Evolutionary conservation across 1,284 basidiomycete species (phyloP).

Genomic region (Ustilago vetiveriae): DNA sequence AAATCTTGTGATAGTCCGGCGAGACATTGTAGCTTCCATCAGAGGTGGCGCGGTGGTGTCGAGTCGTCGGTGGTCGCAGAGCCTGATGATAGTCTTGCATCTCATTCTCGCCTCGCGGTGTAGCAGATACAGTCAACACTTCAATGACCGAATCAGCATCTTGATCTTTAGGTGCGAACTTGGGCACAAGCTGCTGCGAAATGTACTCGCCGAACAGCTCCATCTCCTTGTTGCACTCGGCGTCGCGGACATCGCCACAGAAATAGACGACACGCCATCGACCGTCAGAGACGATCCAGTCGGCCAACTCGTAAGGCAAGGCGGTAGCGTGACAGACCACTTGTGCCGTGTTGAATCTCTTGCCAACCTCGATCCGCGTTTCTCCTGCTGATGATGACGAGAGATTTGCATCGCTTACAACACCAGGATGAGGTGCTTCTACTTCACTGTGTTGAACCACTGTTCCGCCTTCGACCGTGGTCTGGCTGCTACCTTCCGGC

Average conservation of each 20-base stretch:
- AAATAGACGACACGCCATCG: constrained; percentile 35
- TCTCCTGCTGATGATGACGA: constrained; percentile 22
- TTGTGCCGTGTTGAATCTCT: constrained; percentile 29
- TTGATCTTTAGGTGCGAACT: constrained; percentile 20
- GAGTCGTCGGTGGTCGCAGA: constrained; percentile 12
- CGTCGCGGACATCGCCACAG: constrained; percentile 29
- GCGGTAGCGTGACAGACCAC: constrained; percentile 28
- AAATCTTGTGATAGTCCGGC: constrained; percentile 38
- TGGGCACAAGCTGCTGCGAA: constrained; percentile 4
- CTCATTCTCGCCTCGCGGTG: constrained; percentile 14
- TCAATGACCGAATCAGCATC: constrained; percentile 40
- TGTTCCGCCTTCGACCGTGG: constrained; percentile 17
- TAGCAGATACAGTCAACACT: constrained; percentile 30
- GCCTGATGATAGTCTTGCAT: constrained; percentile 19
- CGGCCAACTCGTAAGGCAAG: constrained; percentile 34
- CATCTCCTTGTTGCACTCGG: constrained; percentile 15
- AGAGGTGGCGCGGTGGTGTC: constrained; percentile 15
- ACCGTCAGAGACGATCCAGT: constrained; percentile 30
- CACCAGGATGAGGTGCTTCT: constrained; percentile 7
- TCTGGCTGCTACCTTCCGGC: constrained; percentile 15
- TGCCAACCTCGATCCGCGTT: constrained; percentile 31
- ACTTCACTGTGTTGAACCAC: constrained; percentile 15
- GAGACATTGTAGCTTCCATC: constrained; percentile 31
- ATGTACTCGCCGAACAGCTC: constrained; percentile 19
- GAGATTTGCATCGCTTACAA: constrained; percentile 11